Evolutionary conservation across 2,329 filamentous ascomycete species (phyloP).

Genomic region (Thermothelomyces thermophilus): DNA sequence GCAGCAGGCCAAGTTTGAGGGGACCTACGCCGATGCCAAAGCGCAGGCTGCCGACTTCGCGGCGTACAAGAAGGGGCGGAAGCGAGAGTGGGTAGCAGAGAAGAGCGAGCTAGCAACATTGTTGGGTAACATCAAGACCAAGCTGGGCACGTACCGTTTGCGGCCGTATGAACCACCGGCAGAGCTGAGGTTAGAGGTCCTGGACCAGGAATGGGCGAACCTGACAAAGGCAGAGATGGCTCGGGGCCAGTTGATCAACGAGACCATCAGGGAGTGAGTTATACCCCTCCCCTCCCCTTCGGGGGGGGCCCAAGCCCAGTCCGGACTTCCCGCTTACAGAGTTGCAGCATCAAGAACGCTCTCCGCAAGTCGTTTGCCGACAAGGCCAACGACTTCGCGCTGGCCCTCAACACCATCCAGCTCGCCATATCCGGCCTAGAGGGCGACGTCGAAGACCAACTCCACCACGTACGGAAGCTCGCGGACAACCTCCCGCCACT

Average conservation of each 20-base stretch:
- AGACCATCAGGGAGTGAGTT: slow-evolving; percentile 80
- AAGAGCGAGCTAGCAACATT: slow-evolving; percentile 92
- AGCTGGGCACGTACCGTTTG: slow-evolving; percentile 88
- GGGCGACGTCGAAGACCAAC: slow-evolving; percentile 91
- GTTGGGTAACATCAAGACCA: slow-evolving; percentile 97
- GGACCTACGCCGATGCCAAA: slow-evolving; percentile 89
- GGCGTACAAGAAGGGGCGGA: slow-evolving; percentile 82
- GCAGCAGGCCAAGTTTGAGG: slow-evolving; percentile 76
- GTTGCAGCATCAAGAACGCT: slow-evolving; percentile 77
- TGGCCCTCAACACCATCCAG: slow-evolving; percentile 91
- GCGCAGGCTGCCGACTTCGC: slow-evolving; percentile 75
- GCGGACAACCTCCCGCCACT: slow-evolving; percentile 80
- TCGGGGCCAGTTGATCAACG: slow-evolving; percentile 90
- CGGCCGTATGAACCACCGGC: slow-evolving; percentile 84
- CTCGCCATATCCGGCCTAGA: slow-evolving; percentile 94
- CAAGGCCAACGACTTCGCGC: slow-evolving; percentile 96
- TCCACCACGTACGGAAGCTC: slow-evolving; percentile 77
- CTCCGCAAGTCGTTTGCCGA: slow-evolving; percentile 90
- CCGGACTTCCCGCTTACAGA: too few species aligned
- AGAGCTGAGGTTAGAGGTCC: slow-evolving; percentile 72
- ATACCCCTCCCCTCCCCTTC: too few species aligned
- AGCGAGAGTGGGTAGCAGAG: slow-evolving; percentile 94
- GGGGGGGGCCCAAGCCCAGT: too few species aligned
- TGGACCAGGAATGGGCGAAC: slow-evolving; percentile 75
- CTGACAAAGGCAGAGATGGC: slow-evolving; percentile 80